Percentiles rank a stretch among this genome's conserved stretches.
Conservation (phyloP, 192 early-diverging fungal genomes). For the Funneliformis geosporum region DNA sequence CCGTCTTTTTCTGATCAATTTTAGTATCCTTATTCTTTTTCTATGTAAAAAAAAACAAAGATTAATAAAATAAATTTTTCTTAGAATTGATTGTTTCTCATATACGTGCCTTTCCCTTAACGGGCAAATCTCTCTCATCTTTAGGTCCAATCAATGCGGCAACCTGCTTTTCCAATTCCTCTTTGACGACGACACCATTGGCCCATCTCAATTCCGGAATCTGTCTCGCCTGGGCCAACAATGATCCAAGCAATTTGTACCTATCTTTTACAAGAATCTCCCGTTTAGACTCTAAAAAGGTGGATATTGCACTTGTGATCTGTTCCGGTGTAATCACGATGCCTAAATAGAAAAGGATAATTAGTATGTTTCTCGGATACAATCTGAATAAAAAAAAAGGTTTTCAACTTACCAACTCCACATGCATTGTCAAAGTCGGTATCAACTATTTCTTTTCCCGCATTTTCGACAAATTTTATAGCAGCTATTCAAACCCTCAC, state of each 20-base stretch:
- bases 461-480: slow-evolving; percentile 81
- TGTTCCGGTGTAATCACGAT: slow-evolving; percentile 80
- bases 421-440: slow-evolving; percentile 80
- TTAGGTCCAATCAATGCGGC: slow-evolving; percentile 92
- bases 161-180: slow-evolving; percentile 83
- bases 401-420: slow-evolving; percentile 79
- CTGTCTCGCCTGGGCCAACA: slow-evolving; percentile 73
- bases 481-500: slow-evolving; percentile 61
- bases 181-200: slow-evolving; percentile 82
- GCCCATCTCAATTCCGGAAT: slow-evolving; percentile 85
- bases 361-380: neutral
- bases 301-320: slow-evolving; percentile 64
- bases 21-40: slow-evolving; percentile 38
- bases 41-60: slow-evolving; percentile 31
- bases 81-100: neutral
- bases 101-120: slow-evolving; percentile 45
- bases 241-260: slow-evolving; percentile 78
- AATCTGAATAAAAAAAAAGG: neutral
- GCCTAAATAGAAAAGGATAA: slow-evolving; percentile 52
- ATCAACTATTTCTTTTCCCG: slow-evolving; percentile 60
- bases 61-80: slow-evolving; percentile 24
- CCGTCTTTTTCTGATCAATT: neutral
- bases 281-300: slow-evolving; percentile 66
- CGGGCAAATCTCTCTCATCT: slow-evolving; percentile 85
- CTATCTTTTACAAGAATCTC: slow-evolving; percentile 78